Evolutionary conservation across 148 eudicot species (phyloP), one percentile per base, ranked within the genome.

Genomic region (Linanthus parryae): DNA sequence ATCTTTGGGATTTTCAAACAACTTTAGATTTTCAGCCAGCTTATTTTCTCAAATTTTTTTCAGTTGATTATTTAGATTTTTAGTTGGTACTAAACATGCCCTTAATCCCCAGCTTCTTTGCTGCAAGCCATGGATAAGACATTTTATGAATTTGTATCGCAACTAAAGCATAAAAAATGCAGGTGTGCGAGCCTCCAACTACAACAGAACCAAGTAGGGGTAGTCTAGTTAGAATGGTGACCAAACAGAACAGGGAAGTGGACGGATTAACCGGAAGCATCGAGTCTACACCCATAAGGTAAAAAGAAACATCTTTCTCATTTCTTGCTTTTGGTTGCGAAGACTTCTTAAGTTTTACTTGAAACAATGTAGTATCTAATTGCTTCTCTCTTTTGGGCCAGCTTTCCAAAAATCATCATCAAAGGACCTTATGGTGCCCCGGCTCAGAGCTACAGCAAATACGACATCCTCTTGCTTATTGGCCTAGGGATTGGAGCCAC

Each of bases 401-500:
- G 96, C 23, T 84, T 77, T 60, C 99, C 99, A 21, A 75, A 33
- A 38, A 75, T 92, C 27, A 43, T 82, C 56, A 78, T 92, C 57
- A 88, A 84, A 70, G 99, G 99, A 14, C 95, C 99, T 36, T 88
- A 81, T 34, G 99, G 99, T 33, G 99, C 99, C 31, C 99, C 99
- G 19, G 95, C 99, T 55, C 99, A 92, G 54, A 70, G 75, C 62
- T 92, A 80, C 73, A 82, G 80, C 48, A 75, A 84, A 59, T 92
- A 79, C 22, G 96, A 87, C 68, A 78, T 84, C 7, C 88, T 92
- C 17, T 46, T 88, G 52, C 96, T 92, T 51, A 56, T 92, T 42
- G 99, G 99, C 38, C 68, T 92, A 12, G 99, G 99, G 6, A 92
- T 92, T 21, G 99, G 95, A 82, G 99, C 99, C 42, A 92, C 99